Evolutionary conservation across 2,329 filamentous ascomycete species (phyloP), one percentile per base, ranked within the genome.

Genomic region (Ceratocystis smalleyi): DNA sequence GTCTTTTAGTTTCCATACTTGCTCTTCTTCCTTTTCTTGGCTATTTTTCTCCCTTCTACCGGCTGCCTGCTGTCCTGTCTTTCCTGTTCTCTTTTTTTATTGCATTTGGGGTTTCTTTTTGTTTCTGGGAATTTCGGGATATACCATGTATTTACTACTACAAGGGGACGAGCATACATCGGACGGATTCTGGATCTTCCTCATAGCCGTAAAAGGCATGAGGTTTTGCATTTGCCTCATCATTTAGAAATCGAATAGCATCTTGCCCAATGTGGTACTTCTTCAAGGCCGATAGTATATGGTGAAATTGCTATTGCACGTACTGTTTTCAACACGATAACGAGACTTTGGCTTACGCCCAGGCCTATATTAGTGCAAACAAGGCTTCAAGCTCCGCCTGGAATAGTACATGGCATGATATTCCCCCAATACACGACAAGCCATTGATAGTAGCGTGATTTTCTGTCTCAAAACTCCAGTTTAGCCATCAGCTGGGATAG

Each of bases 71-170:
- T 27, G 35, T 3, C 35, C 10, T 35, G 32, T 68, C 74, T 74
- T 68, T 68, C 67, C 59, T 71, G 68, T 43, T 71, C 70, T 63
- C 72, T 70, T 61, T 3, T 74, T 74, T 68, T 68, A 67, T 62
- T 72, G 68, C 43, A 71, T 70, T 63, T 73, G 70, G 61, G 68
- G 71, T 3, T 74, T 71, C 27, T 69, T 72, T 67, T 69, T 71
- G 43, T 69, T 63, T 49, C 51, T 49, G 45, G 51, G 47, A 30
- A 43, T 12, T 30, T 17, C 30, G 47, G 54, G 8, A 30, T 64
- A 61, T 43, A 64, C 32, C 6, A 30, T 27, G 54, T 15, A 40
- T 59, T 47, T 54, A 64, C 43, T 60, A 54, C 59, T 60, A 54
- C 59, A 30, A 30, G 43, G 35, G 59, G 35, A 64, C 57, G 45